Evolutionary conservation across 768 basidiomycete species (phyloP).

Genomic region (Rhizopogon vulgaris): DNA sequence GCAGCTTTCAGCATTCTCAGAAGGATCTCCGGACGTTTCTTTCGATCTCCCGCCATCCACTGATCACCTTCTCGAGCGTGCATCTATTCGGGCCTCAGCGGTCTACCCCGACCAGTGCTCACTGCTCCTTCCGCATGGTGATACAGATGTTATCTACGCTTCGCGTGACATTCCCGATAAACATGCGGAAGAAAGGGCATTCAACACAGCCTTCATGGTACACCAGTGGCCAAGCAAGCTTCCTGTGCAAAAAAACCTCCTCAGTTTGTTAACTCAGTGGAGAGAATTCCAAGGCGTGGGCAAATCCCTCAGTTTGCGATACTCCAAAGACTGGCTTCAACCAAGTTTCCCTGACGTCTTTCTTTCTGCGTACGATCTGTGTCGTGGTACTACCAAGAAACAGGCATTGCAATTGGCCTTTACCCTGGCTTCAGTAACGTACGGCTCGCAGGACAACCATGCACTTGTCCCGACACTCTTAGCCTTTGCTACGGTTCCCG

Average conservation of each 20-base stretch:
- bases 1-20: conserved; percentile 9
- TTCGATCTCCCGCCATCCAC: conserved; percentile 7
- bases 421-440: conserved; percentile 27
- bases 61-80: conserved; percentile 11
- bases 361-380: conserved; percentile 23
- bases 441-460: conserved; percentile 8
- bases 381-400: conserved; percentile 8
- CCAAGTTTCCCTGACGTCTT: conserved; percentile 16
- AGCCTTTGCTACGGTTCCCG: conserved; percentile 20
- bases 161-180: not conserved
- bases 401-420: conserved; percentile 23
- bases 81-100: no score
- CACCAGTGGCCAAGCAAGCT: not conserved
- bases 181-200: not conserved
- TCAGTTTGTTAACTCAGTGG: not conserved
- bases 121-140: not conserved
- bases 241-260: not conserved
- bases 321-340: conserved; percentile 23
- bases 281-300: not conserved
- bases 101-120: no score
- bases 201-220: not conserved
- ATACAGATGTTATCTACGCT: conserved; percentile 7
- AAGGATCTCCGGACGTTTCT: not conserved
- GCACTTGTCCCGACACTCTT: conserved; percentile 24
- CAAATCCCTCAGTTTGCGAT: conserved; percentile 10